phyloP scores from a whole-genome alignment of 768 basidiomycete species.

The Porpolomopsis calyptriformis region DNA sequence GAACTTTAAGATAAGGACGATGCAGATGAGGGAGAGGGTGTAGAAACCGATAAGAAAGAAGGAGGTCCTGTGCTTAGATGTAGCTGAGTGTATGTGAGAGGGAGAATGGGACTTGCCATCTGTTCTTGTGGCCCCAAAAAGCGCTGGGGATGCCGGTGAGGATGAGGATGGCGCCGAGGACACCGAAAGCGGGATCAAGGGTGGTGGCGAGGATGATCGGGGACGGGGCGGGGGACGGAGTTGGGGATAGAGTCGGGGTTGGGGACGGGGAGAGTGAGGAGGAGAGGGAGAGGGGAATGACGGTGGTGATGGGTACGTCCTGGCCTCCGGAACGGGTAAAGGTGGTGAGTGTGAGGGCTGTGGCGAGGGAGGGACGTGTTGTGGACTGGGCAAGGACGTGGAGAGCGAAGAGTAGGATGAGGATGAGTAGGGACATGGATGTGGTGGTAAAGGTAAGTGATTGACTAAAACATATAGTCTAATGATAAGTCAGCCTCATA shows the following conservation, averaged over 20 bases:
- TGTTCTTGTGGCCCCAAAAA: slow-evolving; percentile 90
- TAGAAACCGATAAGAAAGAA: slow-evolving; percentile 93
- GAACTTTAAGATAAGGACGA: slow-evolving; percentile 80
- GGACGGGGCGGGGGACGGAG: slow-evolving; percentile 29
- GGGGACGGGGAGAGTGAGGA: slow-evolving; percentile 36
- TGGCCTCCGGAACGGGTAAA: slow-evolving; percentile 38
- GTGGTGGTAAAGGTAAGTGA: too few relatives aligned
- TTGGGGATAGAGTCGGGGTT: slow-evolving; percentile 33
- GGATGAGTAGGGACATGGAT: not conserved
- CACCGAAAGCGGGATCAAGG: slow-evolving; percentile 82
- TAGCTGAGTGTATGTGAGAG: not conserved
- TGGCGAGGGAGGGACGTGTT: slow-evolving; percentile 18
- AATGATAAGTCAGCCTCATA: too few relatives aligned
- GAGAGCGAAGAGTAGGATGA: slow-evolving; percentile 13
- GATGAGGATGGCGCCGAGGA: slow-evolving; percentile 80
- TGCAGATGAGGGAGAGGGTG: slow-evolving; percentile 72
- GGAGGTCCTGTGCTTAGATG: slow-evolving; percentile 53
- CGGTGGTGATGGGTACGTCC: slow-evolving; percentile 39
- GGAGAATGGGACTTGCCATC: slow-evolving; percentile 50
- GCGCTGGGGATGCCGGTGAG: slow-evolving; percentile 83
- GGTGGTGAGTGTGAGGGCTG: slow-evolving; percentile 45
- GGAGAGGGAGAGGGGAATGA: slow-evolving; percentile 53
- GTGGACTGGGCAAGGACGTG: slow-evolving; percentile 23
- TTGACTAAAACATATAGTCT: too few relatives aligned
- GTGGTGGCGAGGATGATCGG: slow-evolving; percentile 47